Evolutionary conservation across 352 stramenopile genomes (phyloP), one percentile per base, ranked within the genome.

Genomic region (Pythium sukuiense): DNA sequence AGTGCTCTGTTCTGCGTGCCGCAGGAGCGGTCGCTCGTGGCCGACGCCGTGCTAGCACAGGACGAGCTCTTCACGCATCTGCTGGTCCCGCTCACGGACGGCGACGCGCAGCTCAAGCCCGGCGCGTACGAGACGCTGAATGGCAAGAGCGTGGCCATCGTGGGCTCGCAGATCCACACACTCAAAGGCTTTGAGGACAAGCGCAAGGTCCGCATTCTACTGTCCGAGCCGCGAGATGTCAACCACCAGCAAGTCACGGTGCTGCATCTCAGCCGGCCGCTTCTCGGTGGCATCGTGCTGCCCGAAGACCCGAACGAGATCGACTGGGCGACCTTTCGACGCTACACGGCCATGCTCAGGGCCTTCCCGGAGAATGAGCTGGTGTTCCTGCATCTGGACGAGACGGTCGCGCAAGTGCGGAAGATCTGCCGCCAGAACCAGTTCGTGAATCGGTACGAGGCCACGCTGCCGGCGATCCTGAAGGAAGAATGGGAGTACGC

Each of bases 261-360:
- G 55, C 69, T 93, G 50, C 80, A 91, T 67, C 59, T 89, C 41
- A 93, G 83, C 63, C 76, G 83, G n/a, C 83, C 85, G 11, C 73
- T 93, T 6, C 66, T 81, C 30, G 83, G 83, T 11, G 85, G 85
- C 33, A 73, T 93, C 13, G 62, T 73, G 27, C 53, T 91, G n/a
- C 85, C 83, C 0, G 80, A 92, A 50, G 83, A 93, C 55, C 81
- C 77, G 32, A 88, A 83, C 24, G 85, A 91, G 65, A 83, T 93
- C 41, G 85, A 93, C 55, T 63, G 87, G 11, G 79, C 77, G 3
- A 93, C 85, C 20, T 90, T 90, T 41, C 74, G 81, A 18, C 80
- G 83, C 27, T 87, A 90, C 66, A 90, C 83, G 7, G 85, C 85
- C n/a, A 91, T 93, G 16, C 65, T 93, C 18, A 72, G 85, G 20